Evolutionary conservation across 208 protist species (phyloP).

Genomic region (Leishmania arabica): DNA sequence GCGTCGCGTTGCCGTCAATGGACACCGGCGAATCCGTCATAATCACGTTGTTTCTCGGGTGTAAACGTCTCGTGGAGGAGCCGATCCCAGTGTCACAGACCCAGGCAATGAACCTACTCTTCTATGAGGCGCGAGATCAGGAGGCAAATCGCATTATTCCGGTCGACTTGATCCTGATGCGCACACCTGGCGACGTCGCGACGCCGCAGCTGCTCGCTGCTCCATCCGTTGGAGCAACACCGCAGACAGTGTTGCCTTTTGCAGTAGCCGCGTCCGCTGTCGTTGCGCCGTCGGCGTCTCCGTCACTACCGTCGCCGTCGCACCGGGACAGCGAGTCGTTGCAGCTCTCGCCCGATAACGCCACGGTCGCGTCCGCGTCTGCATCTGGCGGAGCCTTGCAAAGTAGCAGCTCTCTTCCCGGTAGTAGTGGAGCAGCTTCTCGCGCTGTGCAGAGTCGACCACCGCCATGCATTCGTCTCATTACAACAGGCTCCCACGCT

Average conservation of each 20-base stretch:
- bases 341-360: not conserved
- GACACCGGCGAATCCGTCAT: conserved; percentile 71
- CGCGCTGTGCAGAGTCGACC: conserved; percentile 13
- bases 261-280: not conserved
- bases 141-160: conserved; percentile 83
- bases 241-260: not conserved
- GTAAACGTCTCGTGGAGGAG: conserved; percentile 45
- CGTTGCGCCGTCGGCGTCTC: conserved; percentile 3
- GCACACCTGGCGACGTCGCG: conserved; percentile 50
- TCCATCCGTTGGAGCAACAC: not conserved
- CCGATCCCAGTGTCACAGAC: conserved; percentile 60
- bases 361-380: not conserved
- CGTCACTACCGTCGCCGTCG: not conserved
- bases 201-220: not conserved
- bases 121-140: conserved; percentile 84
- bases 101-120: conserved; percentile 75
- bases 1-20: conserved; percentile 77
- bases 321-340: not conserved
- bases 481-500: not conserved
- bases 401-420: not conserved
- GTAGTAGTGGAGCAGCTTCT: not conserved
- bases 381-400: not conserved
- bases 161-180: conserved; percentile 75
- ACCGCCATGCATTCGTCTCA: conserved; percentile 17
- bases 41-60: conserved; percentile 62